Evolutionary conservation across 1,284 basidiomycete species (phyloP).

Genomic region (Cutaneotrichosporon cutaneum): DNA sequence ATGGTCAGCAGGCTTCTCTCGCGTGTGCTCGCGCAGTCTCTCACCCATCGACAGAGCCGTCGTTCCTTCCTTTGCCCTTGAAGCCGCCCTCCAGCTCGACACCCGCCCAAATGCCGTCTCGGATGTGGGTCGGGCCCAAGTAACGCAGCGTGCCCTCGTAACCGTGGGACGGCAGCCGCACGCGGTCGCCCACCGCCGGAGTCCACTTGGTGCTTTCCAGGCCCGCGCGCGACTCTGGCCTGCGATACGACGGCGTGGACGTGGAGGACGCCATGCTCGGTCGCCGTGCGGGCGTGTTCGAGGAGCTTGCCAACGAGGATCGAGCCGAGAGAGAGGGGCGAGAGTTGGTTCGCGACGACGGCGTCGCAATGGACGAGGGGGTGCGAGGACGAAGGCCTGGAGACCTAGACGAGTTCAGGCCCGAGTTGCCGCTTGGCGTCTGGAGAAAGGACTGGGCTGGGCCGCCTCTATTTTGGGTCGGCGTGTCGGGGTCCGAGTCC

Average conservation of each 20-base stretch:
- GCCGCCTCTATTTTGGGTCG: constrained; percentile 22
- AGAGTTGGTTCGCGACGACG: constrained; percentile 33
- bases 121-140: constrained; percentile 78
- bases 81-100: constrained; percentile 84
- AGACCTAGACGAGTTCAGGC: constrained; percentile 34
- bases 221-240: constrained; percentile 43
- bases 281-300: constrained; percentile 33
- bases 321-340: constrained; percentile 33
- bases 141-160: constrained; percentile 79
- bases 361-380: constrained; percentile 30
- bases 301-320: constrained; percentile 34
- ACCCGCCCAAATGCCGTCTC: constrained; percentile 83
- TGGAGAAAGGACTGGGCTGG: constrained; percentile 11
- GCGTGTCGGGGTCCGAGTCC: constrained; percentile 37
- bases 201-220: constrained; percentile 30
- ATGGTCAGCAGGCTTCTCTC: constrained; percentile 36
- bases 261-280: constrained; percentile 41
- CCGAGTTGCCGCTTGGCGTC: constrained; percentile 13
- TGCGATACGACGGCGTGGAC: constrained; percentile 36
- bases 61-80: constrained; percentile 91
- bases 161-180: constrained; percentile 72
- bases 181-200: constrained; percentile 66
- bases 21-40: constrained; percentile 40
- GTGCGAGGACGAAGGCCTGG: constrained; percentile 39
- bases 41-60: constrained; percentile 85